phyloP scores from a whole-genome alignment of 2,329 filamentous ascomycete genomes.

The Ceratocystis alfenasii region DNA sequence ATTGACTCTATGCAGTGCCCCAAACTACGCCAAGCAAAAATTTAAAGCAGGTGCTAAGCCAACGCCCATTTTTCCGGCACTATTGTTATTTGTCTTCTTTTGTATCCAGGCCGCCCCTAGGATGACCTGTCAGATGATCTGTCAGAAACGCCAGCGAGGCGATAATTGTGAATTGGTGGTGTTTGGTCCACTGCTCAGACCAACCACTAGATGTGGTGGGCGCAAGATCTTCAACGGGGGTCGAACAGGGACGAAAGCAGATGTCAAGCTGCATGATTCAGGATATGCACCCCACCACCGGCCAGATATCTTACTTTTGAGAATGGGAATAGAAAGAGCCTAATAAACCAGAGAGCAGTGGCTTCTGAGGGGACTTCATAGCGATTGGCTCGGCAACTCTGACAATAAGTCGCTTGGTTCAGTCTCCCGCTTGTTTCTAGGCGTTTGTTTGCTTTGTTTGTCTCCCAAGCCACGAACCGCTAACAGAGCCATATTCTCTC shows the following conservation, averaged over 20 bases:
- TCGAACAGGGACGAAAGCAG: no score
- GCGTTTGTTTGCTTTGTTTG: background rate
- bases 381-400: constrained; percentile 3
- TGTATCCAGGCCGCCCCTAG: no score
- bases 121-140: background rate
- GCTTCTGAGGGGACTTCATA: no score
- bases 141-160: background rate
- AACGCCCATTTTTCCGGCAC: background rate
- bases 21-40: background rate
- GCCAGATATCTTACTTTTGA: background rate
- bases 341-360: background rate
- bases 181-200: no score
- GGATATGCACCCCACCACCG: background rate
- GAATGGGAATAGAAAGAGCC: background rate
- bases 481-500: background rate
- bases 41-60: background rate
- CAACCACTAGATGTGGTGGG: background rate
- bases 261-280: background rate
- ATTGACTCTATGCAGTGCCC: background rate
- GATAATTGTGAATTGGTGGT: background rate
- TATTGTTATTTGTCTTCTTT: background rate
- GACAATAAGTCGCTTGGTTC: background rate
- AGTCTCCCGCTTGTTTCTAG: background rate
- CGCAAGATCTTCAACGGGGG: background rate
- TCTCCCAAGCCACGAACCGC: background rate